Conservation (phyloP, 2,329 filamentous ascomycete genomes). For the Lasiodiplodia hormozganensis region DNA sequence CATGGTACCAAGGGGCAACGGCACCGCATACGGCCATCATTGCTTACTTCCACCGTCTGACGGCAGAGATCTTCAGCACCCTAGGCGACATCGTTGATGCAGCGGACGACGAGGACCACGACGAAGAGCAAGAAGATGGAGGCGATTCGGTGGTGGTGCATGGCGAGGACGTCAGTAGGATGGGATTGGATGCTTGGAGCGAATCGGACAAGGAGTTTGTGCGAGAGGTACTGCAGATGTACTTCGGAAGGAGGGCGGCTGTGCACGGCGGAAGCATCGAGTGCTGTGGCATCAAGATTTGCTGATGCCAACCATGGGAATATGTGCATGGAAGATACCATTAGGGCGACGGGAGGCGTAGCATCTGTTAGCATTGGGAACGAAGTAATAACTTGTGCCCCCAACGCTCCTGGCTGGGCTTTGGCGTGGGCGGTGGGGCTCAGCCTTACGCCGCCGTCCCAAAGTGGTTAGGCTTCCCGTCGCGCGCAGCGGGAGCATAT, state of each 20-base stretch:
- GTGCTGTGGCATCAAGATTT: conserved; percentile 76
- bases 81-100: conserved; percentile 67
- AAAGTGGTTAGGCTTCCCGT: conserved; percentile 17
- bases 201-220: conserved; percentile 73
- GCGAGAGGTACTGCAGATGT: conserved; percentile 65
- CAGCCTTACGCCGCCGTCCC: not conserved
- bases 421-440: not conserved
- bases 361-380: conserved; percentile 2
- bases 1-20: conserved; percentile 25
- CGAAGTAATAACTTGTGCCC: not conserved
- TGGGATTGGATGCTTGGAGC: conserved; percentile 84
- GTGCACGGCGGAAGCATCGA: conserved; percentile 74
- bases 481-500: conserved; percentile 10
- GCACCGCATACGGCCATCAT: conserved; percentile 74
- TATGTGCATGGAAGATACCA: not conserved
- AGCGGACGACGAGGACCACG: conserved; percentile 50
- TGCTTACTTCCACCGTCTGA: conserved; percentile 81
- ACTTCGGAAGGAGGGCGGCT: conserved; percentile 69
- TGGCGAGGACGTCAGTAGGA: conserved; percentile 69
- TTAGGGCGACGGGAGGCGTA: not conserved
- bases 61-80: conserved; percentile 68
- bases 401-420: not conserved
- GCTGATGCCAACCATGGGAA: conserved; percentile 47
- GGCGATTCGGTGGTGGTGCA: conserved; percentile 59
- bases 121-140: conserved; percentile 43